A percentile compares a stretch with the other conserved stretches of the same genome.
Evolutionary conservation across 2,329 filamentous ascomycete genomes (phyloP).

Genomic region (Colletotrichum phormii): DNA sequence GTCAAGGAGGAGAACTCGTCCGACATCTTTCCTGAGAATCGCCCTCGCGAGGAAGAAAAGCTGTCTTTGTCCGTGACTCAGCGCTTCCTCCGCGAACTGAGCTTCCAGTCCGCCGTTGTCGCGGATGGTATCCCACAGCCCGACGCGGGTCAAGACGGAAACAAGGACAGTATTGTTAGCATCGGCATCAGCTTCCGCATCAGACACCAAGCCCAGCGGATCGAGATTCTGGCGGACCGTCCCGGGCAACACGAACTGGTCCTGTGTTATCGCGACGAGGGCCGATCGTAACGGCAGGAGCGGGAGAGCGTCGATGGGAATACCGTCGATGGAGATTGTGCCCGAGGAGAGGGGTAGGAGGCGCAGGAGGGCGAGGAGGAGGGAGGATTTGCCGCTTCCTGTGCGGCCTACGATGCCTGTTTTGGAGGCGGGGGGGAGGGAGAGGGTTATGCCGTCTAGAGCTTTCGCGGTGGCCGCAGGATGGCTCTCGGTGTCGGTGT

Average conservation of each 20-base stretch:
- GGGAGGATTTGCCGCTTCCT: constrained; percentile 43
- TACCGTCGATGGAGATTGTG: constrained; percentile 50
- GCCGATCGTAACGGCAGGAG: constrained; percentile 36
- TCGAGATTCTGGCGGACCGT: constrained; percentile 69
- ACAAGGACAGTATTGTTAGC: constrained; percentile 52
- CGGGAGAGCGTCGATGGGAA: constrained; percentile 32
- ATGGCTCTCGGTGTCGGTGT: constrained; percentile 39
- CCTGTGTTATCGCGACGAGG: constrained; percentile 35
- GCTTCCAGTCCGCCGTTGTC: constrained; percentile 25
- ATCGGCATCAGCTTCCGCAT: not conserved
- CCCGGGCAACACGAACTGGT: constrained; percentile 29
- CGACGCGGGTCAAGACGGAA: constrained; percentile 15
- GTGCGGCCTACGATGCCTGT: constrained; percentile 51
- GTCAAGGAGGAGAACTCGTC: constrained; percentile 57
- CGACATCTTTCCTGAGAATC: constrained; percentile 45
- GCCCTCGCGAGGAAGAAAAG: constrained; percentile 47
- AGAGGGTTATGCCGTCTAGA: constrained; percentile 54
- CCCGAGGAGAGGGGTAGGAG: constrained; percentile 55
- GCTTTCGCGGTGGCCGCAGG: constrained; percentile 32
- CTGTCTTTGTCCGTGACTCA: constrained; percentile 49
- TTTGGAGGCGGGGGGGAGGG: constrained; percentile 45
- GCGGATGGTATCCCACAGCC: constrained; percentile 42
- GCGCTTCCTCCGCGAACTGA: constrained; percentile 43
- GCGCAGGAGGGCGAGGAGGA: constrained; percentile 52
- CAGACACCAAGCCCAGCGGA: constrained; percentile 7